Base-by-base conservation (phyloP, 1,284 basidiomycete species). In the Sutorius eximius region DNA sequence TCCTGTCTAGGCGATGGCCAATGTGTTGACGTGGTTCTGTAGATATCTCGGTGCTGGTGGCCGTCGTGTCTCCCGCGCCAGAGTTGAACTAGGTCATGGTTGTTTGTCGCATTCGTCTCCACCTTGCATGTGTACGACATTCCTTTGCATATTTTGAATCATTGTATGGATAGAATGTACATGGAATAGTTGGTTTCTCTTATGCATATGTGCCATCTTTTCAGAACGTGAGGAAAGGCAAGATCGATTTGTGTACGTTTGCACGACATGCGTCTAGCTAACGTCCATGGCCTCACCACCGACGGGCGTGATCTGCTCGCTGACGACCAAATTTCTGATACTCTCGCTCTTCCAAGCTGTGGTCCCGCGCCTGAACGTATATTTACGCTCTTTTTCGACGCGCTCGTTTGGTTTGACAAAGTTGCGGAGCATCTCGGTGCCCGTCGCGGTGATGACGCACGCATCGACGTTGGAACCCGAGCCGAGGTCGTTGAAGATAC, bases 401-500 rank as follows among this genome's bases (percentile, higher is more conserved):
- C 94, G 84, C 68, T 92, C 85, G 72, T 97, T 97, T n/a, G 92
- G 96, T 78, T 81, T 95, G 75, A 90, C 83, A 72, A 91, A 87
- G 77, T 97, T 93, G 64, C 97, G 82, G 60, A 97, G 75, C 87
- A 89, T 94, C 72, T 95, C 91, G 0, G 93, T 94, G 61, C 86
- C 77, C 51, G 79, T 74, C 51, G 87, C 85, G 11, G 91, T 93
- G 74, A 99, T 97, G 57, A 99, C 84, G 71, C 94, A 96, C 0
- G 95, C 95, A 71, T 99, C 97, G 64, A 99, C 87, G 71, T 99
- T 99, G 20, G 91, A 95, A 49, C 97, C 97, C 0, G 95, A 98
- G 10, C 97, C 97, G 40, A 99, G 82, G 78, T 99, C 97, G 78
- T 99, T 99, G 82, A 98, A 99, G 71, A 99, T 96, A 82, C 97